Evolutionary conservation across 2,329 filamentous ascomycete species (phyloP), one percentile per base, ranked within the genome.

Genomic region (Truncatella angustata): DNA sequence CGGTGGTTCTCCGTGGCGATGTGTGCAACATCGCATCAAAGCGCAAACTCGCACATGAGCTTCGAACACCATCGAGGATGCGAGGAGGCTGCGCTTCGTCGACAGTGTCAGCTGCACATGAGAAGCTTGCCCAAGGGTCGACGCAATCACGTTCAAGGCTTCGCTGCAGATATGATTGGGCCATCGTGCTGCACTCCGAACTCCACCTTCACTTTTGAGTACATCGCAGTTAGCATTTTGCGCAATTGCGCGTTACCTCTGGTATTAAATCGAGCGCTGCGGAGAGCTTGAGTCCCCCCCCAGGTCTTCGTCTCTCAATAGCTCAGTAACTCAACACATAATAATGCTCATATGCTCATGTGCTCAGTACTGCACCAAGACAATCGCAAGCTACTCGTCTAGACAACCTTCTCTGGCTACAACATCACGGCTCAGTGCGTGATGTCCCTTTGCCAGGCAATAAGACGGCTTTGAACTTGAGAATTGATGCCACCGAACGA

Each of bases 151-250:
- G 45, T 39, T 36, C 28, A 23, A 53, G 12, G 12, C 23, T 36
- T 21, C 46, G 32, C 51, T 53, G 51, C 51, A 45, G 32, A 46
- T 46, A 32, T 53, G 46, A 53, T 53, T 53, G 51, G 51, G 24
- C 21, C 10, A 23, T 44, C 12, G 10, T 7, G 12, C 40, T 21
- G 40, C 40, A 28, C 40, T 9, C 14, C 40, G 6, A 9, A 5
- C 24, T 34, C 43, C 43, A 46, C 43, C 40, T 46, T 35, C n/a
- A 18, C 4, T n/a, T 44, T 44, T 44, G 40, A n/a, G 40, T 30
- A 24, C n/a, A n/a, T 44, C 40, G 40, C 40, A 44, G 16, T 18
- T n/a, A n/a, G 24, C 40, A 24, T 46, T 35, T 9, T 34, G 26
- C 43, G 43, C 43, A 46, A 30, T 35, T 20, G 43, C 43, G 43